A percentile compares a stretch with the other conserved stretches of the same genome.
Conservation (phyloP, 371 early-diverging fungal species). For the Quaeritorhiza haematococci region DNA sequence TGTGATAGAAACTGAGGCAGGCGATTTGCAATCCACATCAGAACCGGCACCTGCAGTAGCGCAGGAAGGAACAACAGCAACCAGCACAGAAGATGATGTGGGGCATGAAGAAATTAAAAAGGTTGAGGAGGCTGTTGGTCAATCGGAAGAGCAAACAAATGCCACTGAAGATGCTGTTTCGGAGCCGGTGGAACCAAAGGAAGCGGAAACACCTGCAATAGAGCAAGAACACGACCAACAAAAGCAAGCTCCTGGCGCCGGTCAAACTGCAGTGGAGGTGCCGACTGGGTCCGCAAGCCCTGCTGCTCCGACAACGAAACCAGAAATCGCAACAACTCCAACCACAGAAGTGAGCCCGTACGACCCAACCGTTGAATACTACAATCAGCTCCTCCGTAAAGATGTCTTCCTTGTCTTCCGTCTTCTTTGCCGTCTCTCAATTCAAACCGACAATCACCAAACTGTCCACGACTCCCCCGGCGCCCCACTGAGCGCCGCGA, state of each 20-base stretch:
- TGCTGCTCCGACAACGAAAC: background rate
- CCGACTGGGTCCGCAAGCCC: too few relatives aligned
- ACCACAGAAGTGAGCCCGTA: slow-evolving; percentile 22
- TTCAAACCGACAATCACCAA: slow-evolving; percentile 40
- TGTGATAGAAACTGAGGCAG: too few relatives aligned
- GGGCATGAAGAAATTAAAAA: background rate
- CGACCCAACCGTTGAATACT: slow-evolving; percentile 37
- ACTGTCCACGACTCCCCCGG: slow-evolving; percentile 8
- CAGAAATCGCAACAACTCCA: background rate
- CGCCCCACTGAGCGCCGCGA: slow-evolving; percentile 1
- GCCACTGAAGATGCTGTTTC: background rate
- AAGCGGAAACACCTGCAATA: background rate
- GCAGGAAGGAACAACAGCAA: too few relatives aligned
- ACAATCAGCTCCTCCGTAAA: slow-evolving; percentile 37
- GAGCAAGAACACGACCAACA: background rate
- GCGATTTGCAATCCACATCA: too few relatives aligned
- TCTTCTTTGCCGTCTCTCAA: slow-evolving; percentile 84
- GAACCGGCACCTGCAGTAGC: too few relatives aligned
- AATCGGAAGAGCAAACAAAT: too few relatives aligned
- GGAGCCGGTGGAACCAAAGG: background rate
- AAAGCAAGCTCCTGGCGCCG: too few relatives aligned
- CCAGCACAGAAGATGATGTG: too few relatives aligned
- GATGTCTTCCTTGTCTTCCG: slow-evolving; percentile 87
- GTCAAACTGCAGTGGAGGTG: too few relatives aligned
- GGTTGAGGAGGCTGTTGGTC: too few relatives aligned